Evolutionary conservation across 208 protist species (phyloP).

Genomic region (Acanthamoeba sp.): DNA sequence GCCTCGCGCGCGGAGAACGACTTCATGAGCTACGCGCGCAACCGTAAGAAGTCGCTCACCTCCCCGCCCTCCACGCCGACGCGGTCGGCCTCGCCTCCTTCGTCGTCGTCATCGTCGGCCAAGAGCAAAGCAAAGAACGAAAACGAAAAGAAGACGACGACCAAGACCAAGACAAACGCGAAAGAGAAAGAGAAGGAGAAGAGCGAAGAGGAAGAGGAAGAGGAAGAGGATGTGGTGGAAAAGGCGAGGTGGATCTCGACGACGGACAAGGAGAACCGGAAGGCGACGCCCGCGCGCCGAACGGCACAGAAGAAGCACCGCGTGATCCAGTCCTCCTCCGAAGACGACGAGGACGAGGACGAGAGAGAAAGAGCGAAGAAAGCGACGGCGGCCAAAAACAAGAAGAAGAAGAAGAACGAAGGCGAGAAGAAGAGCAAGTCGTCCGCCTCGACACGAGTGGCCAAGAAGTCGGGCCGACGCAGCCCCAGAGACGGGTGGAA

Average conservation of each 20-base stretch:
- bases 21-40: slow-evolving; percentile 13
- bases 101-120: not conserved
- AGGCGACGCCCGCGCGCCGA: slow-evolving; percentile 19
- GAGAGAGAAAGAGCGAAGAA: not conserved
- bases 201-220: not conserved
- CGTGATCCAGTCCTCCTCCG: slow-evolving; percentile 29
- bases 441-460: not conserved
- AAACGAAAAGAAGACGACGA: not conserved
- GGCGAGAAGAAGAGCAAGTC: not conserved
- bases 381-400: not conserved
- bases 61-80: not conserved
- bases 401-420: not conserved
- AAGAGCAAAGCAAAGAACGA: not conserved
- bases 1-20: not conserved
- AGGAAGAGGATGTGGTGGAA: not conserved
- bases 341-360: slow-evolving; percentile 13
- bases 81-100: not conserved
- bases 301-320: not conserved
- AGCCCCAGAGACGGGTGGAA: not conserved
- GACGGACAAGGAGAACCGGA: not conserved
- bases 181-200: not conserved
- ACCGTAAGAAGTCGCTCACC: slow-evolving; percentile 27
- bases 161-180: not conserved
- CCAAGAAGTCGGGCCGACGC: not conserved
- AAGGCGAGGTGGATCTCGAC: not conserved